Conservation (phyloP, 2,329 filamentous ascomycete genomes). For the Fusarium proliferatum region DNA sequence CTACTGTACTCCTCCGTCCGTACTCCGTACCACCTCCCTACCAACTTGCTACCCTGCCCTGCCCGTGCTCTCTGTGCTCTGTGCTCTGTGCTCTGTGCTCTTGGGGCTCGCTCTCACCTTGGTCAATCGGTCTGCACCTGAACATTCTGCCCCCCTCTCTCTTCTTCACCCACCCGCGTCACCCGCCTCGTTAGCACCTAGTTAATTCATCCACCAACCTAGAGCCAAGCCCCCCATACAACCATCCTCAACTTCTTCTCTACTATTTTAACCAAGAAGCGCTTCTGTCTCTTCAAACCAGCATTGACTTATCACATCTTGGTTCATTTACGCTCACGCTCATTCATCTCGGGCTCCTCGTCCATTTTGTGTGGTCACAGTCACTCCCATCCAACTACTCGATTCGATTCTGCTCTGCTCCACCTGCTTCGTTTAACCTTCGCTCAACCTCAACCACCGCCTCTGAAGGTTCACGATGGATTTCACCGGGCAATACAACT, state of each 20-base stretch:
- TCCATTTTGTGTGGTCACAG: neutral
- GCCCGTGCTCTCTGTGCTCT: neutral
- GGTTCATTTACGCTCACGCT: neutral
- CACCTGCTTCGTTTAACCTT: constrained; percentile 10
- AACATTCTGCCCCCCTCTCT: constrained; percentile 5
- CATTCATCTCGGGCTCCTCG: constrained; percentile 1
- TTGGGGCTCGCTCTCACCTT: neutral
- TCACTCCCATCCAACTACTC: constrained; percentile 15
- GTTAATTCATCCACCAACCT: constrained; percentile 11
- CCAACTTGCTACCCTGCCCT: neutral
- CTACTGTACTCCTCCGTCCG: neutral
- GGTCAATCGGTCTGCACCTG: constrained; percentile 11
- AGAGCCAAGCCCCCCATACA: constrained; percentile 15
- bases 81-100: neutral
- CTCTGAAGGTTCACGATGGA: constrained; percentile 56
- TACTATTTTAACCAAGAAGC: constrained; percentile 15
- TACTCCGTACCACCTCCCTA: neutral
- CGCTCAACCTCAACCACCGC: neutral
- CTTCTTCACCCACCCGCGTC: constrained; percentile 15
- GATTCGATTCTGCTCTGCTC: constrained; percentile 25
- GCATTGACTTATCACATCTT: constrained; percentile 8
- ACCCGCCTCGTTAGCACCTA: constrained; percentile 6
- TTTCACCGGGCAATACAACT: constrained; percentile 61
- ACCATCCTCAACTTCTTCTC: constrained; percentile 7
- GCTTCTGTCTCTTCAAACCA: neutral